Conservation (phyloP, 225 moss, liverwort and hornwort genomes). For the Neckera pumila region DNA sequence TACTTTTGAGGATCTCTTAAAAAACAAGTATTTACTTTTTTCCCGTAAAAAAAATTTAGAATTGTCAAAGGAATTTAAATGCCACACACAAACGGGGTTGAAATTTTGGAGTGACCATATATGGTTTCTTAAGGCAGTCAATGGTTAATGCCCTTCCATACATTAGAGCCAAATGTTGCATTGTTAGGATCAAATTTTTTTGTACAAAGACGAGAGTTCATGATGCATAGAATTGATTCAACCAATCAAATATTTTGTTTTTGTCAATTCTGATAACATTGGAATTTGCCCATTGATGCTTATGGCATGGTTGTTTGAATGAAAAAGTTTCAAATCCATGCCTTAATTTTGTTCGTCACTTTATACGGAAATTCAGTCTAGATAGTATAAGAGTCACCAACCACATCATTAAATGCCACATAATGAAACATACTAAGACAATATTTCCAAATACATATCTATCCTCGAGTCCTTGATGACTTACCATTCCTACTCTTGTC, state of each 20-base stretch:
- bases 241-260: background rate
- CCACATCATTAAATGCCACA: background rate
- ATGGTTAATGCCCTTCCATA: background rate
- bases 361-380: background rate
- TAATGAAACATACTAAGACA: background rate
- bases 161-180: background rate
- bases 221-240: too few species aligned
- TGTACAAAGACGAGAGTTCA: background rate
- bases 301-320: background rate
- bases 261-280: background rate
- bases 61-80: background rate
- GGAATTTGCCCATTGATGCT: background rate
- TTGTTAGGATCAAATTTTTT: background rate
- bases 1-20: background rate
- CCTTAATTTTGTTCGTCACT: background rate
- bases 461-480: background rate
- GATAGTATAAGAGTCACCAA: background rate
- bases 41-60: background rate
- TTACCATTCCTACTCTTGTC: background rate
- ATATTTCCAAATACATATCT: background rate
- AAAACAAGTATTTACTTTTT: too few species aligned
- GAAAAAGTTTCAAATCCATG: background rate
- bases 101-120: too few species aligned
- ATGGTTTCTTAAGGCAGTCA: accelerated
- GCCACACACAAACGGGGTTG: background rate